A percentile compares a stretch with the other conserved stretches of the same genome.
Evolutionary conservation across 1,139 yeast species (phyloP).

Genomic region (Geotrichum fermentans): DNA sequence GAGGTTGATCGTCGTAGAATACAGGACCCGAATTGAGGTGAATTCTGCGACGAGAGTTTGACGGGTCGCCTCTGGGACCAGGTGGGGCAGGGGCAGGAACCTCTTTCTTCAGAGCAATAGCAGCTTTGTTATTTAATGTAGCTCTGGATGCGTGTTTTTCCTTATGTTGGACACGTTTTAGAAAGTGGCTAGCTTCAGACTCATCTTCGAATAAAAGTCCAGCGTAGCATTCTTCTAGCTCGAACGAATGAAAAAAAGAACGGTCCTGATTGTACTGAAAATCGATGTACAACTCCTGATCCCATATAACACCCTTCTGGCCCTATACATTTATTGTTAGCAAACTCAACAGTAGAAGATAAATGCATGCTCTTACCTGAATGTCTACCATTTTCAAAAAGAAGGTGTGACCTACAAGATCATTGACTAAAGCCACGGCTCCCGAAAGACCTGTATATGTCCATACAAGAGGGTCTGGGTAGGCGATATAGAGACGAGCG

Average conservation of each 20-base stretch:
- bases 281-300: slow-evolving; percentile 85
- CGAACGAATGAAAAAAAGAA: slow-evolving; percentile 90
- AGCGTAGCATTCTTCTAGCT: slow-evolving; percentile 82
- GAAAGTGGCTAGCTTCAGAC: slow-evolving; percentile 79
- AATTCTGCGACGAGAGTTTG: slow-evolving; percentile 48
- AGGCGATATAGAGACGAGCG: slow-evolving; percentile 82
- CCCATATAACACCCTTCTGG: slow-evolving; percentile 88
- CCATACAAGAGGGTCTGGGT: slow-evolving; percentile 82
- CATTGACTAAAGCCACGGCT: slow-evolving; percentile 83
- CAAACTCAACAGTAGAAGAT: not conserved
- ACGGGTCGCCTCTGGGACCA: slow-evolving; percentile 70
- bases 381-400: slow-evolving; percentile 86
- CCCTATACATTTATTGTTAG: slow-evolving; percentile 41
- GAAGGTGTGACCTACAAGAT: slow-evolving; percentile 88
- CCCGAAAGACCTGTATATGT: slow-evolving; percentile 84
- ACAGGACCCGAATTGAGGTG: slow-evolving; percentile 50
- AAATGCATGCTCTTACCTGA: slow-evolving; percentile 23
- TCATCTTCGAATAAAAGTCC: slow-evolving; percentile 89
- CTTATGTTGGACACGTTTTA: slow-evolving; percentile 66
- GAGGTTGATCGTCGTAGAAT: slow-evolving; percentile 76
- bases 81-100: slow-evolving; percentile 40
- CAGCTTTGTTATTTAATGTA: slow-evolving; percentile 79
- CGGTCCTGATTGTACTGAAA: slow-evolving; percentile 91
- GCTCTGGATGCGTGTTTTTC: slow-evolving; percentile 82
- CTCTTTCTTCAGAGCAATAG: slow-evolving; percentile 63